Base-by-base conservation (phyloP, 2,329 filamentous ascomycete genomes). In the Blumeria hordei region DNA sequence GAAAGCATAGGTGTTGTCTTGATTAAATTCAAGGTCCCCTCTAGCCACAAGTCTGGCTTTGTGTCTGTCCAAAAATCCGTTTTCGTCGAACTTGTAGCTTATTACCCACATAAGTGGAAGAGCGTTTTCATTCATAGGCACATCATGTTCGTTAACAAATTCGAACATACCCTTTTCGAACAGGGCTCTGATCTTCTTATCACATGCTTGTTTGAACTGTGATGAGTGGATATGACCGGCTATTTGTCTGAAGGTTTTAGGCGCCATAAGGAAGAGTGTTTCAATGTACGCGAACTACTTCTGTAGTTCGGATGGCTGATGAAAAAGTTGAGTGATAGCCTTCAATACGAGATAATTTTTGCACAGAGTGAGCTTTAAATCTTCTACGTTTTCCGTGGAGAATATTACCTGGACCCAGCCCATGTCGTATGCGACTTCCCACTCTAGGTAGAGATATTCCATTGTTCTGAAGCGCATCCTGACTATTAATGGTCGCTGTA, bases 1-100 rank as follows among this genome's bases (percentile, higher is more conserved):
- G 10, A 8, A 21, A 10, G 32, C 32, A 35, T 33, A 54, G 8
- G 55, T 56, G 3, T 54, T 28, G 6, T 58, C 50, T 3, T 52
- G 6, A 6, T 18, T 50, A 18, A 45, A 33, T 47, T 62, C 47
- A 14, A 60, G 55, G 36, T 62, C 59, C 43, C 61, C 58, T n/a
- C 58, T 43, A 16, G 62, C 60, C 34, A 59, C 62, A 10, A 62
- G 54, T 16, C 60, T n/a, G 21, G 61, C 59, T 43, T 63, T 62
- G 18, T 39, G 45, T 44, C 60, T 62, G 10, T 49, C 16, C 3
- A 64, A 56, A 39, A 57, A 59, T 7, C 60, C 60, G 44, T 64
- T 39, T 14, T 47, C 54, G 39, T 64, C 56, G 16, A 63, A 58
- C 51, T 64, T 65, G 52, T 64, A 63, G 9, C 33, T 58, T 43